phyloP scores from a whole-genome alignment of 2,329 filamentous ascomycete species.

The Grosmannia clavigera region DNA sequence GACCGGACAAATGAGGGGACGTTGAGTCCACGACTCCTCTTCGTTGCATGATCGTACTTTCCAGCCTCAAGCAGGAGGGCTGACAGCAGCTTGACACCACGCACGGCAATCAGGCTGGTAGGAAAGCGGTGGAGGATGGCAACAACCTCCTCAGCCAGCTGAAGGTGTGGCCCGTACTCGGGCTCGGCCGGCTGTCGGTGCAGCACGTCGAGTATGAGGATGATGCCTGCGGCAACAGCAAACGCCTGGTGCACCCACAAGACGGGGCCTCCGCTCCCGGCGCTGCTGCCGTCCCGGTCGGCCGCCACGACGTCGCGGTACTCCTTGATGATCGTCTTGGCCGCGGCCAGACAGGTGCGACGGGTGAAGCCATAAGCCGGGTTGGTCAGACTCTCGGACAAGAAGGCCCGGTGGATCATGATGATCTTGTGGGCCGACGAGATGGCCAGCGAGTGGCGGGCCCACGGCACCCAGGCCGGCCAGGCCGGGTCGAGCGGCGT shows the following conservation, averaged over 20 bases:
- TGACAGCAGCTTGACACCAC: slow-evolving; percentile 23
- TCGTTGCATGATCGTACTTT: background rate
- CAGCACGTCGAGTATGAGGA: slow-evolving; percentile 19
- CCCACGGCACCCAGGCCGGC: slow-evolving; percentile 21
- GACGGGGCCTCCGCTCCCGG: slow-evolving; percentile 12
- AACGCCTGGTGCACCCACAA: slow-evolving; percentile 20
- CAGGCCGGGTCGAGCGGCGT: slow-evolving; percentile 17
- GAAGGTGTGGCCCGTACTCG: slow-evolving; percentile 19
- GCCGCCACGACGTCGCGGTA: slow-evolving; percentile 14
- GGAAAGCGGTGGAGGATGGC: slow-evolving; percentile 18
- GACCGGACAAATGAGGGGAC: slow-evolving; percentile 17
- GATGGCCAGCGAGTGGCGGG: slow-evolving; percentile 24
- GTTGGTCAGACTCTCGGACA: slow-evolving; percentile 22
- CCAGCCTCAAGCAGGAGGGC: slow-evolving; percentile 17
- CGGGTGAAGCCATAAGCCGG: slow-evolving; percentile 21
- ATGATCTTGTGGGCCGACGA: slow-evolving; percentile 27
- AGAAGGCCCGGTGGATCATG: slow-evolving; percentile 26
- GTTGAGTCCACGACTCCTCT: slow-evolving; percentile 13
- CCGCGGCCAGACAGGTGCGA: slow-evolving; percentile 23
- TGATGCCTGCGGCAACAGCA: slow-evolving; percentile 17
- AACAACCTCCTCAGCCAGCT: slow-evolving; percentile 21
- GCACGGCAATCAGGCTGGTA: slow-evolving; percentile 25
- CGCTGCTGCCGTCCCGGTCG: slow-evolving; percentile 5
- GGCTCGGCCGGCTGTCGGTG: slow-evolving; percentile 14
- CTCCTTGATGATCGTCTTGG: slow-evolving; percentile 25